phyloP scores from a whole-genome alignment of 371 early-diverging fungal genomes.

The Saksenaea oblongispora region DNA sequence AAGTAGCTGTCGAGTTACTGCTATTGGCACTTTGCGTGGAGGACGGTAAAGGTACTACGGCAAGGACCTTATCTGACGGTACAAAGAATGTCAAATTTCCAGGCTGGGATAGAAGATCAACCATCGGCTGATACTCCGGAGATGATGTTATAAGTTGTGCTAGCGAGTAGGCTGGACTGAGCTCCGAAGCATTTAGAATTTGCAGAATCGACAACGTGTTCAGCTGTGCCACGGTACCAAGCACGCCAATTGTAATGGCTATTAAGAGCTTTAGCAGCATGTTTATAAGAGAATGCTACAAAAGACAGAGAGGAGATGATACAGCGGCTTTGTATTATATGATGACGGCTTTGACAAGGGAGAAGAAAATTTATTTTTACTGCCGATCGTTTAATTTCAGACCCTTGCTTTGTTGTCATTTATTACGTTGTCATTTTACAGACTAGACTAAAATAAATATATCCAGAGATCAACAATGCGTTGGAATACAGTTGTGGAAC shows the following conservation, averaged over 20 bases:
- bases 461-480: not conserved
- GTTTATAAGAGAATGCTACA: not conserved
- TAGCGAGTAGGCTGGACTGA: slow-evolving; percentile 32
- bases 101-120: slow-evolving; percentile 27
- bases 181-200: slow-evolving; percentile 27
- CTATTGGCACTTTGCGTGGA: not conserved
- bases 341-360: not conserved
- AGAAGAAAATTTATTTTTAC: not conserved
- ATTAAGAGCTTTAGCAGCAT: not conserved
- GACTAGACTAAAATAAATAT: not conserved
- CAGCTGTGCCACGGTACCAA: slow-evolving; percentile 11
- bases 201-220: slow-evolving; percentile 20
- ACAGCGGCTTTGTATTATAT: not conserved
- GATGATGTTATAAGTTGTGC: slow-evolving; percentile 25
- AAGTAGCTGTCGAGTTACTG: not conserved
- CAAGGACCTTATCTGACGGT: slow-evolving; percentile 21
- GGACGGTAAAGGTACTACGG: not conserved
- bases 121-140: slow-evolving; percentile 26
- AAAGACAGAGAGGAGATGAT: not conserved
- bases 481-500: no score
- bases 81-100: slow-evolving; percentile 38
- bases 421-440: not conserved
- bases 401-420: not conserved
- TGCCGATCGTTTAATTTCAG: not conserved
- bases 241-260: not conserved